Percentiles rank a stretch among this genome's conserved stretches.
phyloP scores from a whole-genome alignment of 352 stramenopile species.

The Globisporangium parvum region DNA sequence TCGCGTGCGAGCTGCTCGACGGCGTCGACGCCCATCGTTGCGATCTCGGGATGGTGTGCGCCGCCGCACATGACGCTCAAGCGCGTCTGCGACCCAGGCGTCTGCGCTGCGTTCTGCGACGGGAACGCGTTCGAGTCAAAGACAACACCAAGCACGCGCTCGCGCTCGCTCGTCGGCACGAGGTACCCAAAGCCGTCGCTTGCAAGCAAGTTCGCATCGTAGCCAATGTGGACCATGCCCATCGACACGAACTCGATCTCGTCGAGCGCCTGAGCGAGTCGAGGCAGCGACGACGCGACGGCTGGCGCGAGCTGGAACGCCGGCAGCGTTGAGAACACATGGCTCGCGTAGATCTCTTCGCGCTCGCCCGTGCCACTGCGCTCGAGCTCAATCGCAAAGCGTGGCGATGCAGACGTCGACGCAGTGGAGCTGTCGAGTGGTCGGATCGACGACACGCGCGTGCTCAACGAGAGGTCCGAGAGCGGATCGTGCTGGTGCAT shows the following conservation, averaged over 20 bases:
- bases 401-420: slow-evolving; percentile 4
- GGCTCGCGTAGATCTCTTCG: slow-evolving; percentile 37
- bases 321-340: slow-evolving; percentile 78
- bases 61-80: slow-evolving; percentile 84
- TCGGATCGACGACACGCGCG: slow-evolving; percentile 24
- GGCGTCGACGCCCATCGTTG: slow-evolving; percentile 31
- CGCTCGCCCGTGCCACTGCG: slow-evolving; percentile 20
- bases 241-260: slow-evolving; percentile 79
- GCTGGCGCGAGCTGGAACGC: slow-evolving; percentile 45
- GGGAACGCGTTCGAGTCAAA: slow-evolving; percentile 89
- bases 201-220: slow-evolving; percentile 46
- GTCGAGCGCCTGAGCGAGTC: slow-evolving; percentile 39
- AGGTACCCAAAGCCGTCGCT: slow-evolving; percentile 85
- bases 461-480: slow-evolving; percentile 33
- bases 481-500: slow-evolving; percentile 24
- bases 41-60: slow-evolving; percentile 64
- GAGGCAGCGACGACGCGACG: slow-evolving; percentile 36
- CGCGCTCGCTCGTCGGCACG: slow-evolving; percentile 60
- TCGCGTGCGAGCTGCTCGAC: slow-evolving; percentile 58
- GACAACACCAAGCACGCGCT: slow-evolving; percentile 76
- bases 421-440: neutral
- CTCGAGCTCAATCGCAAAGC: slow-evolving; percentile 40
- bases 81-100: slow-evolving; percentile 39
- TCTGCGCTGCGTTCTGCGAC: slow-evolving; percentile 46
- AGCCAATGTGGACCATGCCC: slow-evolving; percentile 79